phyloP scores from a whole-genome alignment of 768 basidiomycete species.

The Boletus eberwhitei region DNA sequence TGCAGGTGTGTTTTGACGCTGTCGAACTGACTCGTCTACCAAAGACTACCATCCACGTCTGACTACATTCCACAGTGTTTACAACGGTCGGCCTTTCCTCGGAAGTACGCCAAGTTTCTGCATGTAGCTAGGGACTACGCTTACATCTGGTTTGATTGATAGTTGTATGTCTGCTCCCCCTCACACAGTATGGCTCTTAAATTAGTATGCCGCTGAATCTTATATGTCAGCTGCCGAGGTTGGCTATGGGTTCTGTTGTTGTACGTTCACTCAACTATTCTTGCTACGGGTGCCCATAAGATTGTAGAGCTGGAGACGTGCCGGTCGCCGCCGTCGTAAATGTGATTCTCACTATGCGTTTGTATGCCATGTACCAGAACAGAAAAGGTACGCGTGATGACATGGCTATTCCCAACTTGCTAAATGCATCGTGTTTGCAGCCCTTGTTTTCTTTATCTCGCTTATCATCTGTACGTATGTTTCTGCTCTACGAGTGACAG shows the following conservation, averaged over 20 bases:
- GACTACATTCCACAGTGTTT: neutral
- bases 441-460: neutral
- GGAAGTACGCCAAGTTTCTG: neutral
- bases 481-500: neutral
- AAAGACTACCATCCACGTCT: neutral
- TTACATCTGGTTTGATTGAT: neutral
- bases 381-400: neutral
- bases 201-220: neutral
- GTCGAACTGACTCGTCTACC: too few species aligned
- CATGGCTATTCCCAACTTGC: neutral
- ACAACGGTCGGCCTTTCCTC: neutral
- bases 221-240: neutral
- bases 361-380: neutral
- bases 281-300: neutral
- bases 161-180: neutral
- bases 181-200: neutral
- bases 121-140: neutral
- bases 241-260: neutral
- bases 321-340: neutral
- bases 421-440: neutral
- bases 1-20: neutral
- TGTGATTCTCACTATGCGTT: neutral
- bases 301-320: neutral
- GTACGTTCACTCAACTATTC: neutral
- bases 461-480: neutral